Percentiles rank a stretch among this genome's conserved stretches.
Conservation (phyloP, 805 yeast species). For the Saccharomyces kudriavzevii region DNA sequence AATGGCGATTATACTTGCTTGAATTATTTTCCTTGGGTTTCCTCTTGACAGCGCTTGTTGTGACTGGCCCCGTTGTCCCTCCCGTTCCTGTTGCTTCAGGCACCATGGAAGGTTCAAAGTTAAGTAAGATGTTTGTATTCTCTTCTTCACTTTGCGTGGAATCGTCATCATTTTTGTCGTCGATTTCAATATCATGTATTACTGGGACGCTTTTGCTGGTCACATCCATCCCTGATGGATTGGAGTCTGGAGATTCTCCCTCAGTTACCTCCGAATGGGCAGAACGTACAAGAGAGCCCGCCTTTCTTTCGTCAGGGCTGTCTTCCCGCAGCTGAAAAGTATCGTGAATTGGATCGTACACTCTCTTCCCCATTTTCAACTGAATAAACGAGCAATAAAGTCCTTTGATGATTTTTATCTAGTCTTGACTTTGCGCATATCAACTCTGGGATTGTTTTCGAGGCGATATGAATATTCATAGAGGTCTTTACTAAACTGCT, state of each 20-base stretch:
- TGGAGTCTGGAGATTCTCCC: background rate
- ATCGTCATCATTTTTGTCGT: conserved; percentile 6
- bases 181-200: background rate
- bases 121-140: conserved; percentile 3
- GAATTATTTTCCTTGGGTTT: background rate
- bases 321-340: conserved; percentile 22
- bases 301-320: conserved; percentile 1
- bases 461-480: background rate
- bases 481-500: background rate
- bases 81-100: conserved; percentile 1
- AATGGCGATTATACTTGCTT: conserved; percentile 36
- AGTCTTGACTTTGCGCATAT: background rate
- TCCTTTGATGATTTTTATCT: background rate
- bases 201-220: background rate
- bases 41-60: conserved; percentile 24
- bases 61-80: background rate
- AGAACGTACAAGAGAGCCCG: background rate
- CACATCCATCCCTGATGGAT: background rate
- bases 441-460: background rate
- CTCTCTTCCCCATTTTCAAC: conserved; percentile 25
- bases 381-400: background rate
- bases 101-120: conserved; percentile 6
- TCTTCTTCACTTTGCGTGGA: conserved; percentile 19
- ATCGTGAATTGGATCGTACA: conserved; percentile 32
- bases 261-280: background rate